Base-by-base conservation (phyloP, 2,329 filamentous ascomycete genomes). In the Fusarium drepaniforme region DNA sequence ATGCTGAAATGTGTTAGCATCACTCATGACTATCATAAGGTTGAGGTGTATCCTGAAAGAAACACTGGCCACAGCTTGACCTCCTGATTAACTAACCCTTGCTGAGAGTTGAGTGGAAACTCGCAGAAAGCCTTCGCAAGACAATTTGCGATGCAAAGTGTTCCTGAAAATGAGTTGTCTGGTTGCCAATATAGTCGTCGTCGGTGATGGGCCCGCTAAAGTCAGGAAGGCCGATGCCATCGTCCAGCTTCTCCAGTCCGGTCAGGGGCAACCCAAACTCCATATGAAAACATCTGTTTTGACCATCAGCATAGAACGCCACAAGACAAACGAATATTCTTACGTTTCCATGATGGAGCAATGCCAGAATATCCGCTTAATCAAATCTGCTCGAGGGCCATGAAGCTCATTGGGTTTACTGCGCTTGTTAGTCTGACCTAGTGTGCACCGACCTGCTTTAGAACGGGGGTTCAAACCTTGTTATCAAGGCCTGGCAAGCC, bases 81-180 rank as follows among this genome's bases (percentile, higher is more conserved):
- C 13, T 13, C 21, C 37, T 21, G 18, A n/a, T 40, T 13, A 82
- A 82, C 88, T 81, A 81, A 90, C 90, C 84, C 72, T 87, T 86
- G 68, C 84, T 87, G 33, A 92, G 84, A 4, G 84, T 83, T 51
- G 83, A 82, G 77, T 92, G 87, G 21, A 91, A 87, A 25, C 87
- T 85, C 1, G 86, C 84, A 42, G 88, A 87, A 4, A 92, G 81
- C 28, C 87, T 84, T 23, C 88, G 84, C 21, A 92, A 83, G 13
- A 89, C 87, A 56, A 92, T 88, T 76, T 91, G 89, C 0, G 90
- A 90, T 3, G 88, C 85, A 78, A 90, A 91, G 74, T 92, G 86
- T 68, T 90, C 87, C 71, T 90, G 86, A 67, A 88, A 90, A 69
- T 90, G 86, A 2, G 88, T 87, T 12, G 84, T 80, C 71, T 89